Base-by-base conservation (phyloP, 169 alveolate genomes). In the Plasmodium inui region DNA sequence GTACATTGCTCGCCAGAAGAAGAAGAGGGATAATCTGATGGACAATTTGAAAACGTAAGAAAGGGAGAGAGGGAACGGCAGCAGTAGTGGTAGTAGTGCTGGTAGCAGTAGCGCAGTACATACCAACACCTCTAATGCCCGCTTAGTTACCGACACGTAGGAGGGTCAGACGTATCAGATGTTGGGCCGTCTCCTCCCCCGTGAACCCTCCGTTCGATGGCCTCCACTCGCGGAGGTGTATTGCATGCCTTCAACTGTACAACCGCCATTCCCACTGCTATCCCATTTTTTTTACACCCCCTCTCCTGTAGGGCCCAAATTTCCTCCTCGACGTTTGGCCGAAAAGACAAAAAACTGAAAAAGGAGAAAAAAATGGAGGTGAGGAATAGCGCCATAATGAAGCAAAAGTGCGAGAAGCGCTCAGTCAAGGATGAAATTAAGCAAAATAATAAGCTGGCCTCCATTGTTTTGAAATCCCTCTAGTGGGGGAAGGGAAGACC, bases 41-140 rank as follows among this genome's bases (percentile, higher is more conserved):
- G 92, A 84, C 83, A 71, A 71, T 70, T 81, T 84, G 14, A 84
- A 84, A 84, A 71, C 74, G 92, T 84, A 84, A 84, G 92, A 71
- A 84, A 84, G 83, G 28, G 19, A 70, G 81, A 19, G 17, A 26
- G 14, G 28, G 46, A 73, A n/a, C n/a, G n/a, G n/a, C n/a, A n/a
- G n/a, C 10, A 4, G 41, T 0, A n/a, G 41, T 6, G 57, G 19
- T 12, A 9, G 19, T n/a, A 37, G 44, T 3, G 3, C 19, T 19
- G n/a, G 19, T 12, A 12, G 57, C 57, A 3, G 57, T 46, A 12
- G 5, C 17, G 17, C 0, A 9, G 3, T 14, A 14, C 22, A 14
- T 50, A 50, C 61, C 61, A 50, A 22, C 17, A 14, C 61, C 22
- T 14, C 61, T 14, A 3, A 19, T 14, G 0, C 22, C 22, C 22